Base-by-base conservation (phyloP, 176 grass and related monocot species). In the Oryza punctata region DNA sequence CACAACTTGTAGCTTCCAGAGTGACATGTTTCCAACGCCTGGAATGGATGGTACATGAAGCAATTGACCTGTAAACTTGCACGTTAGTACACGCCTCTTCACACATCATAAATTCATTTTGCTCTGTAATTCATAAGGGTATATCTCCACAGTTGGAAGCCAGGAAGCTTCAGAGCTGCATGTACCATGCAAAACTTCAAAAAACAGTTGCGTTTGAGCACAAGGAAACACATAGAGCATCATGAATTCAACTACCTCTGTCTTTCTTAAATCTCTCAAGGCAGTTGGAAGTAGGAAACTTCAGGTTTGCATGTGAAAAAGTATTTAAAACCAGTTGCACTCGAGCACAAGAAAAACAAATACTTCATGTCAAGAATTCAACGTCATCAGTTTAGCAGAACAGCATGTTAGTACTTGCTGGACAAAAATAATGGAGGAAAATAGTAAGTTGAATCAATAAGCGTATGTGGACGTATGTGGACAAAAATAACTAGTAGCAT, bases 281-380 rank as follows among this genome's bases (percentile, higher is more conserved):
- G 63, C 66, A 84, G 64, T 69, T 84, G 64, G n/a, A 57, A 29
- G 61, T 37, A 40, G 32, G 30, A 66, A 76, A 77, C 64, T 76
- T 76, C 61, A 1, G 13, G 35, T 19, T 44, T 77, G 83, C n/a
- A 72, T 65, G 21, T 32, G 50, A 13, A 41, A 13, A 63, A 85
- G 37, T 32, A 90, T 72, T 85, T 82, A 29, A 47, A 82, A 63
- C 54, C 38, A 69, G 75, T 74, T 83, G 68, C 50, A 87, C 65
- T 60, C 68, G 30, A 83, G 74, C 84, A 83, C 63, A 83, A 73
- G 74, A 49, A 82, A 73, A 86, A 38, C 2, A 14, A 37, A 67
- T 10, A 70, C 7, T 67, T 82, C 18, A 50, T 30, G 19, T 57
- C 52, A 9, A 21, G 52, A 57, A 57, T 57, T 54, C 50, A 14